phyloP scores from a whole-genome alignment of 176 grass and related monocot species.

The Pharus latifolius region DNA sequence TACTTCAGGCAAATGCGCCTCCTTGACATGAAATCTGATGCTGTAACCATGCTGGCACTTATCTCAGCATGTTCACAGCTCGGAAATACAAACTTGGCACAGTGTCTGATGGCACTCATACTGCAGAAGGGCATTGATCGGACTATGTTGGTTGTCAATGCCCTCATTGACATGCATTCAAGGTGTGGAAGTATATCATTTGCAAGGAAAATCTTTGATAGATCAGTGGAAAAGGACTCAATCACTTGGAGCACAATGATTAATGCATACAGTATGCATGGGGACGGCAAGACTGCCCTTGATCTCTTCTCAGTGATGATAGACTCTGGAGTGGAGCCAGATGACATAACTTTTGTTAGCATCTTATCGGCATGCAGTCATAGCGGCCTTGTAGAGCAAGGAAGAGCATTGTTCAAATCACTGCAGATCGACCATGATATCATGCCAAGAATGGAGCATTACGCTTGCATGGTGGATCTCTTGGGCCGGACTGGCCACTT shows the following conservation, averaged over 20 bases:
- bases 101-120: constrained; percentile 25
- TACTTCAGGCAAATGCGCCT: constrained; percentile 38
- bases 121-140: constrained; percentile 32
- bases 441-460: constrained; percentile 59
- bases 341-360: constrained; percentile 55
- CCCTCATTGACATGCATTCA: constrained; percentile 46
- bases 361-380: constrained; percentile 63
- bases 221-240: constrained; percentile 28
- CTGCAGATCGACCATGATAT: constrained; percentile 36
- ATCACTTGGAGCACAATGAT: constrained; percentile 70
- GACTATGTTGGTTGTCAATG: constrained; percentile 30
- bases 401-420: constrained; percentile 46
- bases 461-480: constrained; percentile 65
- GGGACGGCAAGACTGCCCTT: constrained; percentile 41
- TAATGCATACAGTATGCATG: constrained; percentile 58
- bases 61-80: constrained; percentile 46
- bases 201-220: constrained; percentile 49
- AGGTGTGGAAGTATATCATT: constrained; percentile 51
- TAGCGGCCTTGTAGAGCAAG: constrained; percentile 45
- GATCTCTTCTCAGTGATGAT: constrained; percentile 51
- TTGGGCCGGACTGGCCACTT: constrained; percentile 56
- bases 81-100: constrained; percentile 31
- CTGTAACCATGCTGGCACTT: constrained; percentile 47
- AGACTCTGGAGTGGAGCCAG: constrained; percentile 32
- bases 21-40: constrained; percentile 30